Conservation (phyloP, 208 protist species). For the Leishmania lainsoni region DNA sequence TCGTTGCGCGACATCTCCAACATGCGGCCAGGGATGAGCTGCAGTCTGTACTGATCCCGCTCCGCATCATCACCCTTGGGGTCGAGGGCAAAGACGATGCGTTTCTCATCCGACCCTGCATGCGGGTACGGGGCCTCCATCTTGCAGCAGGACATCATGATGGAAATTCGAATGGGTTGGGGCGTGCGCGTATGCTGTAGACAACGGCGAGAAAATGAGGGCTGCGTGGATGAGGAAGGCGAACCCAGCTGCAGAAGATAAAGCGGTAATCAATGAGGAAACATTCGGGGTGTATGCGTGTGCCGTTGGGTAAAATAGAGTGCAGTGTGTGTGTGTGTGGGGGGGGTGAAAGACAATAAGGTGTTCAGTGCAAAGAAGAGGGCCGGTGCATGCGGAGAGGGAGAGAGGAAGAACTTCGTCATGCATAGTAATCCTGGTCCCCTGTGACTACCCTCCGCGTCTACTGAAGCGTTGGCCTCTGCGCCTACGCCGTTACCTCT, state of each 20-base stretch:
- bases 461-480: not conserved
- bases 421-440: too few species aligned
- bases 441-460: not conserved
- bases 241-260: not conserved
- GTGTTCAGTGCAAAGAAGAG: not conserved
- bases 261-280: not conserved
- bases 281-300: slow-evolving; percentile 4
- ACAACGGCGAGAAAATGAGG: not conserved
- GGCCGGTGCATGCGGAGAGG: not conserved
- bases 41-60: slow-evolving; percentile 43
- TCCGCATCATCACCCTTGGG: slow-evolving; percentile 37
- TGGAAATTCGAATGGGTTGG: not conserved
- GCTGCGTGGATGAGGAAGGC: too few species aligned
- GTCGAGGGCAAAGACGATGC: slow-evolving; percentile 64
- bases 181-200: not conserved
- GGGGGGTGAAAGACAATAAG: not conserved
- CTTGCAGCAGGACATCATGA: slow-evolving; percentile 39
- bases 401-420: not conserved
- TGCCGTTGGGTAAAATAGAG: not conserved
- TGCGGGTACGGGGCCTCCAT: slow-evolving; percentile 39
- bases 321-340: slow-evolving; percentile 11
- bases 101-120: slow-evolving; percentile 39
- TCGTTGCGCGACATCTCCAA: slow-evolving; percentile 35
- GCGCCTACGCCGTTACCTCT: not conserved
- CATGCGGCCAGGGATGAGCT: slow-evolving; percentile 60